Evolutionary conservation across 345 rosid genomes (phyloP).

Genomic region (Hevea brasiliensis): DNA sequence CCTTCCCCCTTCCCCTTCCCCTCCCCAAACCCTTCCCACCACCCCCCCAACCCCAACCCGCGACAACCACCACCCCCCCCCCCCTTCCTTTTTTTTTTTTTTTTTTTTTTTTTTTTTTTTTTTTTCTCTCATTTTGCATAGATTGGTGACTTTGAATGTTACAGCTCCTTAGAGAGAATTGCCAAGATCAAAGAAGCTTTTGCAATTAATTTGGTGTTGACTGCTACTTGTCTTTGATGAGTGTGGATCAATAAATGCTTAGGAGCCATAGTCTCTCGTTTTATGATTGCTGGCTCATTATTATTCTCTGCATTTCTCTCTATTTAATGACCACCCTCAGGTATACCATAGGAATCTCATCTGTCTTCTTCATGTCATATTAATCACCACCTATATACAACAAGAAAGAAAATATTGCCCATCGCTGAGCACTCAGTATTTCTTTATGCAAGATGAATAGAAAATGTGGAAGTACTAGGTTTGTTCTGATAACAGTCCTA

Average conservation of each 20-base stretch:
- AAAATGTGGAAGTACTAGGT: neutral
- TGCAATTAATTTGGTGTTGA: neutral
- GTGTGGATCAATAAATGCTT: neutral
- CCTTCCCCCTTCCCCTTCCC: no score
- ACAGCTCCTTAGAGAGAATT: neutral
- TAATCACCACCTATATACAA: neutral
- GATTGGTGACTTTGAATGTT: neutral
- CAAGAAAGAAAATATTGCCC: neutral
- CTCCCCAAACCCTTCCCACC: no score
- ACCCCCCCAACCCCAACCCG: no score
- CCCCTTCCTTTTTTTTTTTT: no score
- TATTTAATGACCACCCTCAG: neutral
- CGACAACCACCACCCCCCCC: no score
- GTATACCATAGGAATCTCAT: neutral
- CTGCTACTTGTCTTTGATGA: slow-evolving; percentile 2
- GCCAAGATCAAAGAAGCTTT: neutral
- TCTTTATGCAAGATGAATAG: neutral
- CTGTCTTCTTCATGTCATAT: neutral
- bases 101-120: neutral
- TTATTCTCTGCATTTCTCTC: slow-evolving; percentile 2
- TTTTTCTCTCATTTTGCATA: neutral
- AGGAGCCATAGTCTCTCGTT: neutral
- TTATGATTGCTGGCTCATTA: neutral
- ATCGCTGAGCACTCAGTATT: neutral
- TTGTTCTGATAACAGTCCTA: no score